Base-by-base conservation (phyloP, 495 filamentous ascomycete species). In the Penicillium subrubescens region DNA sequence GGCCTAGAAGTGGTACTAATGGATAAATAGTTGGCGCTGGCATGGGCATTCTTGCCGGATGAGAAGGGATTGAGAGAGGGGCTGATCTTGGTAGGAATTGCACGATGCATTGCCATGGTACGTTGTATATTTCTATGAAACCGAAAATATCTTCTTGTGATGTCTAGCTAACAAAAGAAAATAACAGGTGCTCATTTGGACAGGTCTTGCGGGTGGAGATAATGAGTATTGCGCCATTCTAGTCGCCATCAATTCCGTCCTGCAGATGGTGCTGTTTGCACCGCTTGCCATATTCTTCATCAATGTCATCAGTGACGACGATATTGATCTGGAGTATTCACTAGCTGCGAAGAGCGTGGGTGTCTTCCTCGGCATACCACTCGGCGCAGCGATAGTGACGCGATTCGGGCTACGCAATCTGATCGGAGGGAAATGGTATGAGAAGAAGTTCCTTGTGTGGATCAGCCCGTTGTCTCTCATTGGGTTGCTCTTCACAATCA, bases 181-280 rank as follows among this genome's bases (percentile, higher is more conserved):
- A 31, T 14, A n/a, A 17, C 25, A 88, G 88, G 88, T 91, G 0
- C 76, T 94, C 3, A 87, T 93, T 58, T 93, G 91, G 91, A 93
- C 86, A 0, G 86, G 84, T 0, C 79, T 93, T 1, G 92, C 92
- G 6, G 88, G 87, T 7, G 92, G 92, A 15, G 88, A 95, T 67
- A 75, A 66, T 21, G 90, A 94, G 61, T 95, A 95, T 77, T 96
- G 93, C 75, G 92, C 93, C 43, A 91, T 96, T 66, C 87, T 96
- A 4, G 92, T 96, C 0, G 93, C 92, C 54, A 77, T 96, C 71
- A 96, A 96, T 73, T 93, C 92, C 0, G 71, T 95, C 34, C 80
- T 96, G 11, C 92, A 96, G 62, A 95, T 96, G 75, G 84, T 95
- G 2, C 79, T 96, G 6, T 96, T 89, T 67, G 93, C 92, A 0